phyloP scores from a whole-genome alignment of 2,329 filamentous ascomycete genomes.

The Ceratocystis harringtonii region DNA sequence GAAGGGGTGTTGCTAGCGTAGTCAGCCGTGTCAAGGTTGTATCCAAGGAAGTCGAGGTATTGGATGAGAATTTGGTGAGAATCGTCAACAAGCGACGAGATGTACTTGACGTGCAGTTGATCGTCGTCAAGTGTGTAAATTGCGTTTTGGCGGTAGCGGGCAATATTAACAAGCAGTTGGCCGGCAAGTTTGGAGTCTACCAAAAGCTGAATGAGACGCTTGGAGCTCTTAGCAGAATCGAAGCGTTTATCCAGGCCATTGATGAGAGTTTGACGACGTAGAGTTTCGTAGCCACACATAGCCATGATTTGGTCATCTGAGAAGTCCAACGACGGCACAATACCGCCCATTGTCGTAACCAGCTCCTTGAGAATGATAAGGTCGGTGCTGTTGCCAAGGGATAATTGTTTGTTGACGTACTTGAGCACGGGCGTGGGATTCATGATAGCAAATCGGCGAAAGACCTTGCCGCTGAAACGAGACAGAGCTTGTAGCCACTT shows the following conservation, averaged over 20 bases:
- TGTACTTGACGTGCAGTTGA: slow-evolving; percentile 71
- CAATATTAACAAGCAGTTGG: slow-evolving; percentile 74
- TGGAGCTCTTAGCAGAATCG: slow-evolving; percentile 57
- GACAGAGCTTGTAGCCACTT: slow-evolving; percentile 84
- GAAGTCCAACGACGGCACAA: slow-evolving; percentile 72
- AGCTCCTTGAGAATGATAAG: slow-evolving; percentile 84
- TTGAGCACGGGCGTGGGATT: slow-evolving; percentile 73
- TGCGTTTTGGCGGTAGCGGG: slow-evolving; percentile 79
- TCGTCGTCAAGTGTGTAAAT: slow-evolving; percentile 58
- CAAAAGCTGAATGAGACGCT: slow-evolving; percentile 64
- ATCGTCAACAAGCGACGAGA: slow-evolving; percentile 80
- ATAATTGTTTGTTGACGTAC: slow-evolving; percentile 76
- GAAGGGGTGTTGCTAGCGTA: slow-evolving; percentile 69
- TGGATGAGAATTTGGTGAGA: slow-evolving; percentile 73
- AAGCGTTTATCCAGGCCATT: slow-evolving; percentile 71
- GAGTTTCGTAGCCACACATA: slow-evolving; percentile 69
- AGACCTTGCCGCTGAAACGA: slow-evolving; percentile 80
- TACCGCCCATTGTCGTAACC: slow-evolving; percentile 83
- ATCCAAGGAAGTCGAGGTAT: slow-evolving; percentile 77
- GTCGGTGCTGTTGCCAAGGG: slow-evolving; percentile 71
- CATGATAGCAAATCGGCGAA: slow-evolving; percentile 71
- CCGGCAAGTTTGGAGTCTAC: slow-evolving; percentile 64
- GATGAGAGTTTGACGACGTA: slow-evolving; percentile 67
- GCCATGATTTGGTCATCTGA: slow-evolving; percentile 77
- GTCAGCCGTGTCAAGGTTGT: slow-evolving; percentile 57